Base-by-base conservation (phyloP, 306 rosid species). In the Luffa acutangula region DNA sequence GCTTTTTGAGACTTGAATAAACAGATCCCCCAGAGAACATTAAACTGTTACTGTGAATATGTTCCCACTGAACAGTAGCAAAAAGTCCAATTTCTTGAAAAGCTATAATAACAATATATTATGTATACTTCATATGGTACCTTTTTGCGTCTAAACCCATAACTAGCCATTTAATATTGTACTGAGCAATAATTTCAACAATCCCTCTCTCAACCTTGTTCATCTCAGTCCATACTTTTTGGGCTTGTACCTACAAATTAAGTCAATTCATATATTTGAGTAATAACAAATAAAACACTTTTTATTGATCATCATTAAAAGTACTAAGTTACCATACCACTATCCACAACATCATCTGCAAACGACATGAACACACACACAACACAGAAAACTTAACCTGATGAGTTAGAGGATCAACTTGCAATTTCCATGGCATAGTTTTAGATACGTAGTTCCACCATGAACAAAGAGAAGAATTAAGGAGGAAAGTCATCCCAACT, bases 401-500 rank as follows among this genome's bases (percentile, higher is more conserved):
- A 85, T 95, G 97, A 73, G 97, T 91, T 74, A 91, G 90, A 78
- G 93, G 94, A 87, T 95, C 96, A 81, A 92, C 93, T 97, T 95
- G 83, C 78, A 75, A 73, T 59, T 85, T 53, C 78, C 37, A 69
- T 1, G 46, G 31, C 59, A 80, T 49, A 79, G 37, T 82, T 64
- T 78, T 25, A 78, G 51, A 83, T 43, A 78, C 72, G 25, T 21
- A 58, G 45, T 48, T 70, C 37, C 71, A 17, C 37, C 76, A 33
- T 64, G 21, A 9, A 20, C 67, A 54, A 17, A 77, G 70, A 81
- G 43, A 76, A 78, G 62, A 67, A 41, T 7, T n/a, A 64, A 57
- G 7, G 48, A 33, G 20, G 41, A 31, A 14, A 78, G 81, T 21
- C 90, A 6, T 87, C 91, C 98, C 97, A 83, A 94, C 90, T 0